Evolutionary conservation across 257 asterid genomes (phyloP), one percentile per base, ranked within the genome.

Genomic region (Pogostemon cablin): DNA sequence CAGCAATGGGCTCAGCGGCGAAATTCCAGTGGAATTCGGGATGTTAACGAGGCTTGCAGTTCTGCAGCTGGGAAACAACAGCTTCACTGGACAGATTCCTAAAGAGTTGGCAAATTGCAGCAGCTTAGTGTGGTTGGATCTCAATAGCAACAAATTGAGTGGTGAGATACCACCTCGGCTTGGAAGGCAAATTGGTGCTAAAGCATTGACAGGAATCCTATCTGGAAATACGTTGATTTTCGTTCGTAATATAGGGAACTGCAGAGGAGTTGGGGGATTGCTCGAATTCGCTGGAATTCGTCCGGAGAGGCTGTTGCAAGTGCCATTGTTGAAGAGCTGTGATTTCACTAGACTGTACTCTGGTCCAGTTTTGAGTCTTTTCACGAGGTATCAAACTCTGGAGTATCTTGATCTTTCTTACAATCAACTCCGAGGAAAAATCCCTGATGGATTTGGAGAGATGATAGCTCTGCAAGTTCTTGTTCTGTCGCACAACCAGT

Each of bases 341-440:
- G 97, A 93, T 68, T 93, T 93, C 74, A 84, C 97, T 0, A 62
- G 97, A 2, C 38, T 93, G 77, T 93, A 93, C 65, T 90, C 97
- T 0, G 98, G 98, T 34, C 88, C 96, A 0, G 97, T 93, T 58
- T 72, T 93, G 62, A 93, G 97, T 72, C 87, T 82, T 12, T 90
- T 93, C 42, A 88, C 98, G 2, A 79, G 88, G 66, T 93, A 90
- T 49, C 96, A 93, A 50, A 93, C 96, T 0, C 68, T 93, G 5
- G 96, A 93, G 84, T 93, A 93, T 71, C 96, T 93, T 5, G 98
- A 93, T 79, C 87, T 93, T 54, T 93, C 98, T 0, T 93, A 93
- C 56, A 93, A 93, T 59, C 88, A 87, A 65, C 92, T 93, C 12
- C 82, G 89, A 25, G 98, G 98, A 6, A 87, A 86, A 82, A 90